These are phyloP conservation scores for Colletotrichum echinochloae DNA, from an alignment of 2,329 filamentous ascomycete genomes.

Conservation along the genomic window DNA sequence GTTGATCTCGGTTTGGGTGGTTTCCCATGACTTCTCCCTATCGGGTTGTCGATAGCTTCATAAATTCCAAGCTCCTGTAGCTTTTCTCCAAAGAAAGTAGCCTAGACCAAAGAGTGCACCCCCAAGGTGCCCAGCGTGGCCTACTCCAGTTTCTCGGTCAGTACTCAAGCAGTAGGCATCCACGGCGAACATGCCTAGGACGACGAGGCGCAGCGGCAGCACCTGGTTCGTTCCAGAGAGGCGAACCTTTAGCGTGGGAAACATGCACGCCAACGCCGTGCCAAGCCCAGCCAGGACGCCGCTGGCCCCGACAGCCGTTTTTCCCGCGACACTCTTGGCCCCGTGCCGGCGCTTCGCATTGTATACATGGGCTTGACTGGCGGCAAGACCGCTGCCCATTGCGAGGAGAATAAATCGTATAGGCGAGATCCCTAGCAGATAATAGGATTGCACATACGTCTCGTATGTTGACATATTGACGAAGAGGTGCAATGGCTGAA, in stretches of 20 bases:
- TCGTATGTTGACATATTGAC: conserved; percentile 37
- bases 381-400: conserved; percentile 27
- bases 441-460: conserved; percentile 24
- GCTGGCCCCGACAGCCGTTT: conserved; percentile 31
- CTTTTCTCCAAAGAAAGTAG: conserved; percentile 27
- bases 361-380: conserved; percentile 11
- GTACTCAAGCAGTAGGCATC: conserved; percentile 29
- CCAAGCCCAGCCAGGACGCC: conserved; percentile 28
- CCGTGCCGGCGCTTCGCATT: conserved; percentile 5
- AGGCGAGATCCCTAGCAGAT: conserved; percentile 13
- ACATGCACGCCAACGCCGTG: conserved; percentile 30
- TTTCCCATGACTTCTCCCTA: neutral
- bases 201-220: conserved; percentile 22
- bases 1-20: conserved; percentile 30
- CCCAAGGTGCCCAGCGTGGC: conserved; percentile 31
- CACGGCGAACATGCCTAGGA: conserved; percentile 28
- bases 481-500: conserved; percentile 28
- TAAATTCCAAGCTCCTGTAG: conserved; percentile 10
- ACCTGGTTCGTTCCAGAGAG: conserved; percentile 25
- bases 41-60: conserved; percentile 5
- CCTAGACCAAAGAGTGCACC: conserved; percentile 32
- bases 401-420: conserved; percentile 22
- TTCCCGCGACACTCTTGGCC: neutral
- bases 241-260: conserved; percentile 27
- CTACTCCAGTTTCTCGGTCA: conserved; percentile 28